Base-by-base conservation (phyloP, 257 asterid genomes). In the Solanum bukasovii region DNA sequence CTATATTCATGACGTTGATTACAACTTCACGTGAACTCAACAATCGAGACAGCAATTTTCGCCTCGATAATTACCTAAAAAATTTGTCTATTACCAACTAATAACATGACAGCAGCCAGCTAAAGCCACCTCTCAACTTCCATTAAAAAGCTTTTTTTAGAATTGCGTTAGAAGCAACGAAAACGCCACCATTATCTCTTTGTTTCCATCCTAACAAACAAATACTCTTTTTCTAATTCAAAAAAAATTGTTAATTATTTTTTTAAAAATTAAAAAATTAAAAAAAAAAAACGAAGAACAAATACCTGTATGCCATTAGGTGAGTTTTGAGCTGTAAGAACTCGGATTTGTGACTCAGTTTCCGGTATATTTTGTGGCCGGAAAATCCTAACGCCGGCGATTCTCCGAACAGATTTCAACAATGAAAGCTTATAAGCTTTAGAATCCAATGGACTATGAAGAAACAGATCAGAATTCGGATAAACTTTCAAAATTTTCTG, bases 221-320 rank as follows among this genome's bases (percentile, higher is more conserved):
- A 81, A 46, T 34, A 56, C 65, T 3, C 29, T 3, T 25, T 29
- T 29, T 23, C 25, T 56, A 56, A 56, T 56, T 56, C 65, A 18
- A 56, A 46, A 46, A 4, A 1, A 1, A 2, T 52, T 6, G 63
- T 52, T 18, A 56, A 56, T 56, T 56, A 18, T 6, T 56, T 52
- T 49, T 49, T 0, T 2, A 14, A 49, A 49, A 49, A 49, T 14
- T 49, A 14, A 49, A 5, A 5, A 49, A 49, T 49, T 49, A 49
- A 49, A 5, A 52, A 49, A 13, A 46, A 49, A 49, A 13, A 46
- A 2, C 10, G 63, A 52, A 52, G 6, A 52, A 7, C 9, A 52
- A 52, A 52, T 42, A 96, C 99, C 98, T 97, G 99, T 74, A 97
- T 93, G 13, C 98, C 99, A 83, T 97, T 96, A 13, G 99, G 99